Percentiles rank a stretch among this genome's conserved stretches.
Conservation (phyloP, 2,329 filamentous ascomycete genomes). For the Cucurbitaria berberidis region DNA sequence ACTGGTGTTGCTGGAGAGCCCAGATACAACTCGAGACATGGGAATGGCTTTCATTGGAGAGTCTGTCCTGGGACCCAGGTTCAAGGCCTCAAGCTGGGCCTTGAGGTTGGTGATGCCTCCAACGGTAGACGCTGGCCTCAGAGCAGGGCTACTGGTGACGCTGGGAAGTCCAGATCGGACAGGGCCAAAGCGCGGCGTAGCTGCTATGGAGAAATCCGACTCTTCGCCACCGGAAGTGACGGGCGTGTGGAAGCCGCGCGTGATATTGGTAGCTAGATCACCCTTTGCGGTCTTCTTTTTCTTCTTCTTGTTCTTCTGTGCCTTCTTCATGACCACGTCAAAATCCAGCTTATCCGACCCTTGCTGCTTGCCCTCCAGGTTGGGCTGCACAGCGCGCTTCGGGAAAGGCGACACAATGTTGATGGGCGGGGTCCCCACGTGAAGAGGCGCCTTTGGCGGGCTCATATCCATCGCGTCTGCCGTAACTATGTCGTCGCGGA, state of each 20-base stretch:
- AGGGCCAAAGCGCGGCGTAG: slow-evolving; percentile 52
- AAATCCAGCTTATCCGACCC: slow-evolving; percentile 48
- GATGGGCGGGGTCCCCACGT: slow-evolving; percentile 47
- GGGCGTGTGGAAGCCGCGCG: slow-evolving; percentile 59
- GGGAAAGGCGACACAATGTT: slow-evolving; percentile 43
- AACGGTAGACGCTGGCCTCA: slow-evolving; percentile 57
- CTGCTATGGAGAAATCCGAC: slow-evolving; percentile 55
- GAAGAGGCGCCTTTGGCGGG: slow-evolving; percentile 23
- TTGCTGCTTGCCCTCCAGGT: slow-evolving; percentile 28
- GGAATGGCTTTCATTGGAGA: slow-evolving; percentile 56
- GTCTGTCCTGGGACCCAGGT: slow-evolving; percentile 65
- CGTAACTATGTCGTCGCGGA: slow-evolving; percentile 25
- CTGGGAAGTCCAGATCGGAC: slow-evolving; percentile 54
- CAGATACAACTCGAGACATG: slow-evolving; percentile 39
- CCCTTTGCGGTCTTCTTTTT: slow-evolving; percentile 44
- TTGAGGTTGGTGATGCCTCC: slow-evolving; percentile 85
- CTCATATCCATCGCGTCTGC: slow-evolving; percentile 36
- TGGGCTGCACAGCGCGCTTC: slow-evolving; percentile 33
- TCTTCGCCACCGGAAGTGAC: slow-evolving; percentile 62
- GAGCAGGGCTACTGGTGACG: slow-evolving; percentile 59
- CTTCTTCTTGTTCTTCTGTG: slow-evolving; percentile 48
- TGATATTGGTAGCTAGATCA: slow-evolving; percentile 42
- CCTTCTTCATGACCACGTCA: slow-evolving; percentile 46
- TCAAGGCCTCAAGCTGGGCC: slow-evolving; percentile 79
- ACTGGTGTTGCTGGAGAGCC: slow-evolving; percentile 63